These are phyloP conservation scores for Filobasidium wieringae DNA, from an alignment of 768 basidiomycete species.

Conservation along the genomic window DNA sequence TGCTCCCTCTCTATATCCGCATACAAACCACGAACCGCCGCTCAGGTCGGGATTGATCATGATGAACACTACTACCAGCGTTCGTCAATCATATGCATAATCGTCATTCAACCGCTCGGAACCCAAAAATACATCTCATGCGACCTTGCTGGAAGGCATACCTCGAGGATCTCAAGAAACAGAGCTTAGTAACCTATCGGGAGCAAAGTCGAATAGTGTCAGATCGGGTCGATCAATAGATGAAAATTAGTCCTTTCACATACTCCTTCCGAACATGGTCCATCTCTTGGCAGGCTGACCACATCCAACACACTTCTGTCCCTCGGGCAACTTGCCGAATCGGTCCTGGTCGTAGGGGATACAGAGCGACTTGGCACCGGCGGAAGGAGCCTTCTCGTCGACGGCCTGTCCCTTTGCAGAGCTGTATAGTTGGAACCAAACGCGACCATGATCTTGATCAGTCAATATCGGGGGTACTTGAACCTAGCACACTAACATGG, in stretches of 20 bases:
- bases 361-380: constrained; percentile 90
- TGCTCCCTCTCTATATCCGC: too few species aligned
- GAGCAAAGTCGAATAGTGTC: neutral
- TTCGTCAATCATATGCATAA: too few species aligned
- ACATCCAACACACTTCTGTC: constrained; percentile 83
- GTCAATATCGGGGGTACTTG: constrained; percentile 10
- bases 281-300: constrained; percentile 80
- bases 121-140: too few species aligned
- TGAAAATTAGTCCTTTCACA: too few species aligned
- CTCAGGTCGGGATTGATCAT: too few species aligned
- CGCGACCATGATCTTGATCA: neutral
- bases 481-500: constrained; percentile 49
- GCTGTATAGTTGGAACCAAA: constrained; percentile 5
- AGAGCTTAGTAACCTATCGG: neutral
- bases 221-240: too few species aligned
- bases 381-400: constrained; percentile 90
- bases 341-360: constrained; percentile 88
- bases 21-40: too few species aligned
- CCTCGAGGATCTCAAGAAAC: neutral
- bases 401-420: constrained; percentile 62
- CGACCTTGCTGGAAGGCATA: too few species aligned
- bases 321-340: constrained; percentile 66
- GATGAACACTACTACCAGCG: too few species aligned
- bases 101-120: too few species aligned
- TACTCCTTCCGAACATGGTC: constrained; percentile 78